Percentiles rank a stretch among this genome's conserved stretches.
Conservation (phyloP, 1,284 basidiomycete genomes). For the Schizophyllum amplum region DNA sequence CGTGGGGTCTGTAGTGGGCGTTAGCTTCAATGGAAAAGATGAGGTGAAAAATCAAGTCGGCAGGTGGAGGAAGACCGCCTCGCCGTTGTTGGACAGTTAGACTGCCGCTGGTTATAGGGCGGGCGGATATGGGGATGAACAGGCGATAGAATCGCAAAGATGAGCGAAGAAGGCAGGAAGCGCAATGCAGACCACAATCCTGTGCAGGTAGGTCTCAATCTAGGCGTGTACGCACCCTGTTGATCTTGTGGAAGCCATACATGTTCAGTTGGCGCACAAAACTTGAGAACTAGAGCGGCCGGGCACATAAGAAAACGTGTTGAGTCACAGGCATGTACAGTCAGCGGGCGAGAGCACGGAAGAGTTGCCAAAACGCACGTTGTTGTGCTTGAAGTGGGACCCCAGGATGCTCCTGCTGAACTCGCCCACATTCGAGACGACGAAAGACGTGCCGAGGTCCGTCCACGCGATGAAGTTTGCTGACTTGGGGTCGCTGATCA, state of each 20-base stretch:
- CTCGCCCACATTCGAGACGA: conserved; percentile 76
- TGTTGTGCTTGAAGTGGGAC: conserved; percentile 79
- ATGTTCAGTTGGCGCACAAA: conserved; percentile 89
- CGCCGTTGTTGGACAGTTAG: background rate
- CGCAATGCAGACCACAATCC: conserved; percentile 3
- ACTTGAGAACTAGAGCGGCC: conserved; percentile 63
- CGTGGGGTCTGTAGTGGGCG: conserved; percentile 59
- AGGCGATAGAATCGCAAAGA: background rate
- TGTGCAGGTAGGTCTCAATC: conserved; percentile 13
- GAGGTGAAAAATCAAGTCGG: background rate
- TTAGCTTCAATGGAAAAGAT: conserved; percentile 2
- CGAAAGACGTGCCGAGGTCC: conserved; percentile 70
- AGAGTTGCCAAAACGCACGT: conserved; percentile 37
- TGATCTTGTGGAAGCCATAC: conserved; percentile 85
- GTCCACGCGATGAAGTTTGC: conserved; percentile 74
- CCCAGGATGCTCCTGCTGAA: conserved; percentile 75
- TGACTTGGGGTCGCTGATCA: conserved; percentile 76
- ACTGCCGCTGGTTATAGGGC: background rate
- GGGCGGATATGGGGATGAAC: background rate
- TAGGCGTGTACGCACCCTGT: conserved; percentile 39
- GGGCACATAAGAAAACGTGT: conserved; percentile 3
- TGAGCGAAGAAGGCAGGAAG: background rate
- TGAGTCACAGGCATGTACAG: conserved; percentile 1
- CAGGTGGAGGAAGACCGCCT: background rate
- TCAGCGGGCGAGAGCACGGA: conserved; percentile 1